Percentiles rank a stretch among this genome's conserved stretches.
phyloP scores from a whole-genome alignment of 2,329 filamentous ascomycete species.

The Dothidotthia symphoricarpi region DNA sequence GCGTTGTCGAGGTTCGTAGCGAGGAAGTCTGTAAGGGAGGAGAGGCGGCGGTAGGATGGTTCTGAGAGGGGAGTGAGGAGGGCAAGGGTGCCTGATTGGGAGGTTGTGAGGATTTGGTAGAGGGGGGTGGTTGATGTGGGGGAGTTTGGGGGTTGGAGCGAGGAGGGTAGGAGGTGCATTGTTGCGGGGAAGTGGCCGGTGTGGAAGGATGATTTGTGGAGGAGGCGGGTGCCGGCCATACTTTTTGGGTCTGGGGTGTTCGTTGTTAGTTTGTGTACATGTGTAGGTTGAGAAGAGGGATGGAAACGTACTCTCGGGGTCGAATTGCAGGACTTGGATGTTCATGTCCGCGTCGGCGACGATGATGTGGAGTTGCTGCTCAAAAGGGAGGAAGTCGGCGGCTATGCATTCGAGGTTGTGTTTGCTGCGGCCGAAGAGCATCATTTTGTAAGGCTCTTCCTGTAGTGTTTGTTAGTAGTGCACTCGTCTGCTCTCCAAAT shows the following conservation, averaged over 20 bases:
- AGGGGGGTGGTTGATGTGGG: slow-evolving; percentile 8
- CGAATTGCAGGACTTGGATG: slow-evolving; percentile 86
- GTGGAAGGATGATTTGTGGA: slow-evolving; percentile 86
- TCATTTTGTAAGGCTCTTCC: slow-evolving; percentile 95
- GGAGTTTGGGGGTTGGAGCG: slow-evolving; percentile 48
- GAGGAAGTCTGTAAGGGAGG: slow-evolving; percentile 77
- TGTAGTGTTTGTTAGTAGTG: slow-evolving; percentile 27
- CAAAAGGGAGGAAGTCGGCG: slow-evolving; percentile 85
- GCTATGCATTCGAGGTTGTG: slow-evolving; percentile 74
- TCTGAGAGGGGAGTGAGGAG: slow-evolving; percentile 77
- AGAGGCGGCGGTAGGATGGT: slow-evolving; percentile 76
- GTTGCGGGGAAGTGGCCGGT: slow-evolving; percentile 75
- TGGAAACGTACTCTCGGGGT: slow-evolving; percentile 75
- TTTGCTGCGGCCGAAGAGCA: slow-evolving; percentile 83
- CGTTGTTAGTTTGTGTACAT: slow-evolving; percentile 4
- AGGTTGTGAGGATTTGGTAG: slow-evolving; percentile 35
- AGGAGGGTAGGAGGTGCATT: slow-evolving; percentile 73
- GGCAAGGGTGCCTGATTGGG: slow-evolving; percentile 69
- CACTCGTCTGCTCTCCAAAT: background rate
- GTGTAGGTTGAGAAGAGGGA: background rate
- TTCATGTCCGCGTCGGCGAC: slow-evolving; percentile 82
- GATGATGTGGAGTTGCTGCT: slow-evolving; percentile 77
- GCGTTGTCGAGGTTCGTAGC: slow-evolving; percentile 71
- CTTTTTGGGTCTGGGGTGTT: slow-evolving; percentile 75
- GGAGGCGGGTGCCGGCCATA: slow-evolving; percentile 79